phyloP scores from a whole-genome alignment of 1,139 yeast species.

The Fermentozyma sake region DNA sequence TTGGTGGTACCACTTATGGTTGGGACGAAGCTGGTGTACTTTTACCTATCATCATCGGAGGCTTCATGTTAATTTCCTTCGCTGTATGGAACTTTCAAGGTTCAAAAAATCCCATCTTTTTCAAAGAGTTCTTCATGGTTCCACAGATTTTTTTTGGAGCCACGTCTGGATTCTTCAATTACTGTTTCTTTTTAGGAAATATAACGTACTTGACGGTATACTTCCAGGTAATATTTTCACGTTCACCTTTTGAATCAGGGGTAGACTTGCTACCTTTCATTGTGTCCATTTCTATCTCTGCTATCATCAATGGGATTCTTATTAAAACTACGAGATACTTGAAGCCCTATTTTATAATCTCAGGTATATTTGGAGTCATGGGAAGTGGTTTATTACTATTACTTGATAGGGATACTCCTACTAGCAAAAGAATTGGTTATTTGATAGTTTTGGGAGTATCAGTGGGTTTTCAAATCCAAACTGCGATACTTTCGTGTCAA shows the following conservation, averaged over 20 bases:
- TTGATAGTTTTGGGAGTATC: constrained; percentile 17
- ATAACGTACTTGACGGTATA: constrained; percentile 18
- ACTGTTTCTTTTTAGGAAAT: constrained; percentile 14
- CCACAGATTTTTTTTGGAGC: constrained; percentile 14
- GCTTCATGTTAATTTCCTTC: constrained; percentile 10
- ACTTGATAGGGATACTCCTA: constrained; percentile 11
- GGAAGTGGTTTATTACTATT: constrained; percentile 14
- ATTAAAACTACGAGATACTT: constrained; percentile 13
- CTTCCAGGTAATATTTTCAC: constrained; percentile 17
- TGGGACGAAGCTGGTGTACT: constrained; percentile 18
- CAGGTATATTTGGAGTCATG: constrained; percentile 14
- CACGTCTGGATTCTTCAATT: constrained; percentile 11
- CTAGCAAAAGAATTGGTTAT: constrained; percentile 13
- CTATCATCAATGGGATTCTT: constrained; percentile 14
- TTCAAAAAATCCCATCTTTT: constrained; percentile 13
- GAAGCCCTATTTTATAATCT: constrained; percentile 13
- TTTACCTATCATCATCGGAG: constrained; percentile 13
- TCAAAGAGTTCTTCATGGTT: constrained; percentile 8
- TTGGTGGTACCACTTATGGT: constrained; percentile 14
- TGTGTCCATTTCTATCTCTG: constrained; percentile 13
- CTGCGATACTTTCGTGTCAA: constrained; percentile 17
- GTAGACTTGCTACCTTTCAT: constrained; percentile 18
- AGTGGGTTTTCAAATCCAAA: constrained; percentile 18
- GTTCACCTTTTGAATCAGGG: constrained; percentile 17
- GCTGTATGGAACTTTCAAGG: constrained; percentile 12